Percentiles rank a stretch among this genome's conserved stretches.
Conservation (phyloP, 2,329 filamentous ascomycete genomes). For the Penicillium sp. region DNA sequence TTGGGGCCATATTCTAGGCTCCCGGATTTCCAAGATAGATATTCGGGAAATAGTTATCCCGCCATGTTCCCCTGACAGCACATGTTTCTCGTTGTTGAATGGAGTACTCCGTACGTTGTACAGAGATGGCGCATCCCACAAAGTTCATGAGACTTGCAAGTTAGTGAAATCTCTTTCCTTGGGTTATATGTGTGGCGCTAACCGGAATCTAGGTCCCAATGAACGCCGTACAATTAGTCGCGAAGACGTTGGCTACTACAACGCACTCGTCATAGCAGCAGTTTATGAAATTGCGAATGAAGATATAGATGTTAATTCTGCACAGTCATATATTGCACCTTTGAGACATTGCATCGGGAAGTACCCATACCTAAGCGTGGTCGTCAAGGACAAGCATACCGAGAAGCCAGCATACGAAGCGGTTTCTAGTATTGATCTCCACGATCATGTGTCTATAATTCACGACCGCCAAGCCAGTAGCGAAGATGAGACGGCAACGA, state of each 20-base stretch:
- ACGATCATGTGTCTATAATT: conserved; percentile 33
- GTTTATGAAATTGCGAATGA: conserved; percentile 24
- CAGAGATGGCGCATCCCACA: neutral
- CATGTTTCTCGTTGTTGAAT: neutral
- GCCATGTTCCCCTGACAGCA: neutral
- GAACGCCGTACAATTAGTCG: conserved; percentile 38
- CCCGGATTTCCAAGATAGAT: neutral
- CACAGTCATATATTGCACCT: conserved; percentile 24
- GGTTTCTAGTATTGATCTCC: conserved; percentile 29
- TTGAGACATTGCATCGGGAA: conserved; percentile 33
- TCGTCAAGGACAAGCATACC: conserved; percentile 30
- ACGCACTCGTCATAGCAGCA: conserved; percentile 33
- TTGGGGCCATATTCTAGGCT: no score
- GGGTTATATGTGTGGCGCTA: neutral
- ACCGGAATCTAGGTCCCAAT: conserved; percentile 27
- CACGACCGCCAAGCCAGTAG: neutral
- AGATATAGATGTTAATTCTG: conserved; percentile 10
- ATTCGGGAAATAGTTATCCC: neutral
- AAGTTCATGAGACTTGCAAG: conserved; percentile 3
- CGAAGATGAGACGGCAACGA: conserved; percentile 8
- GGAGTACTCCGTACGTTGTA: neutral
- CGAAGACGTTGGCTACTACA: conserved; percentile 37
- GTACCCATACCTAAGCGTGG: conserved; percentile 34
- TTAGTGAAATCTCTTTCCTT: neutral
- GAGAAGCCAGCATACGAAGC: conserved; percentile 32